Conservation (phyloP, 179 eudicot genomes). For the Heliamphora ciliata region DNA sequence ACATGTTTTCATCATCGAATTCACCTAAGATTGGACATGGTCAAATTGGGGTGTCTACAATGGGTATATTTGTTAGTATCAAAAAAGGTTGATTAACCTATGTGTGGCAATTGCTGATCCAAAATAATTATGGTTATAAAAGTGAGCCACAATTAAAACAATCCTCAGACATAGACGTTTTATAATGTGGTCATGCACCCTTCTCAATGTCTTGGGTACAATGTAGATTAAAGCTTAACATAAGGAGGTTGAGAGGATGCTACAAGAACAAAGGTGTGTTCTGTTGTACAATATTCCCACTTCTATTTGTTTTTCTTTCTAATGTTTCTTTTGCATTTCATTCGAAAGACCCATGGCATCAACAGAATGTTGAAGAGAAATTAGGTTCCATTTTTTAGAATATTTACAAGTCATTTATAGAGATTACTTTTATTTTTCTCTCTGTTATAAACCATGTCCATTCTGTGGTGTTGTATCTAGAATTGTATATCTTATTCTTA, state of each 20-base stretch:
- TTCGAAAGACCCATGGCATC: no score
- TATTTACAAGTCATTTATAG: no score
- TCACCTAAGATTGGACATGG: no score
- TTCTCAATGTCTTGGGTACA: constrained; percentile 11
- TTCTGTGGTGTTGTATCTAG: no score
- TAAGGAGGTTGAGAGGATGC: constrained; percentile 73
- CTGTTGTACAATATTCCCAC: background rate
- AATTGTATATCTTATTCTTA: no score
- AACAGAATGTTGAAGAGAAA: no score
- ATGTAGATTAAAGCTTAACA: constrained; percentile 72
- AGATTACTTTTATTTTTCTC: no score
- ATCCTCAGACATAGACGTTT: background rate
- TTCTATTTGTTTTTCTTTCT: background rate
- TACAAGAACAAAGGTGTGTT: constrained; percentile 66
- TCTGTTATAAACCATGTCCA: no score
- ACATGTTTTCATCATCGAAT: no score
- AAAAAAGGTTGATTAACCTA: background rate
- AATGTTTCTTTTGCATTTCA: no score
- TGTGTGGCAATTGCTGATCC: background rate
- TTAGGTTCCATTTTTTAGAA: no score
- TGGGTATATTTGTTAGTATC: background rate
- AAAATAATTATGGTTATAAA: background rate
- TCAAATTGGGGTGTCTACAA: background rate
- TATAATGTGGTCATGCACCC: background rate
- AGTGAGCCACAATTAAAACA: background rate